Percentiles rank a stretch among this genome's conserved stretches.
Evolutionary conservation across 2,329 filamentous ascomycete species (phyloP).

Genomic region (Claviceps sp.): DNA sequence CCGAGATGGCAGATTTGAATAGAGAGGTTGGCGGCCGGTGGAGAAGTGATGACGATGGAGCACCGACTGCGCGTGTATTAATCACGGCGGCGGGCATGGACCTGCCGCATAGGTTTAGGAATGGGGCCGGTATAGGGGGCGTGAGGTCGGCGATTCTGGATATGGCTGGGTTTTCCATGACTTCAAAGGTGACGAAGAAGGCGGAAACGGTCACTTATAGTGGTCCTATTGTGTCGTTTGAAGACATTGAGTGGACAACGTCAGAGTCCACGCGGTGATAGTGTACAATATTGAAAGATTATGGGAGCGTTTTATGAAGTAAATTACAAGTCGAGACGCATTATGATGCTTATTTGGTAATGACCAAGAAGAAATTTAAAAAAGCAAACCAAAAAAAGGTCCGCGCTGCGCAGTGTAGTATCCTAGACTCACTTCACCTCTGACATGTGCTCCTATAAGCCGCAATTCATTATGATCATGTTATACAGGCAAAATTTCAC

Average conservation of each 20-base stretch:
- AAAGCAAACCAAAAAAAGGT: not conserved
- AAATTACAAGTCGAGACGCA: too few species aligned
- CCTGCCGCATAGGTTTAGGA: conserved; percentile 16
- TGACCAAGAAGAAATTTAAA: not conserved
- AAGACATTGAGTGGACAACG: conserved; percentile 23
- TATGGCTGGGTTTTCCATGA: conserved; percentile 23
- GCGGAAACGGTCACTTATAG: conserved; percentile 22
- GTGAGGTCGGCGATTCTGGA: conserved; percentile 26
- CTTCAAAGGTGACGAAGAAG: conserved; percentile 19
- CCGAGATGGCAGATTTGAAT: conserved; percentile 14
- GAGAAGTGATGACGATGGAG: conserved; percentile 12
- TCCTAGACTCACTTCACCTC: not conserved
- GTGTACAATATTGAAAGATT: too few species aligned
- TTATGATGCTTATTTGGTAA: too few species aligned
- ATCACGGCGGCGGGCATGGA: conserved; percentile 26
- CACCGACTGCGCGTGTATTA: conserved; percentile 19
- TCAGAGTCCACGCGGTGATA: not conserved
- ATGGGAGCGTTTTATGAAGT: too few species aligned
- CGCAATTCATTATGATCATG: not conserved
- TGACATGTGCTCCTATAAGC: not conserved
- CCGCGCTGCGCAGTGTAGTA: not conserved
- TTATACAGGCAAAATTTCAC: not conserved
- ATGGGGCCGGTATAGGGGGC: conserved; percentile 25
- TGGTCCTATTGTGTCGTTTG: conserved; percentile 25
- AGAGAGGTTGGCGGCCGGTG: conserved; percentile 13